phyloP scores from a whole-genome alignment of 441 rosid species.

The Rhodomyrtus psidioides region DNA sequence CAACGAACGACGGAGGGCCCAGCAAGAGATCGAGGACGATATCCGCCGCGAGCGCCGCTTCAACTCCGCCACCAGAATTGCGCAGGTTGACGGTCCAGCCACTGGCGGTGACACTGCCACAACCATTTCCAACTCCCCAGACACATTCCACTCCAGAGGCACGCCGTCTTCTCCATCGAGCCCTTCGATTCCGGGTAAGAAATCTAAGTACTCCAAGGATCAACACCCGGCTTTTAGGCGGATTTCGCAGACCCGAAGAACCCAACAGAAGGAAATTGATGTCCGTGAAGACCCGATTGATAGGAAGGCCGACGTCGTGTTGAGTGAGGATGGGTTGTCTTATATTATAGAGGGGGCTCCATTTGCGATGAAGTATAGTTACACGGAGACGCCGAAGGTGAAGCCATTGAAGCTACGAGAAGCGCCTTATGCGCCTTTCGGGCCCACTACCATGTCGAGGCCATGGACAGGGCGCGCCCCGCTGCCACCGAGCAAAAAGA shows the following conservation, averaged over 20 bases:
- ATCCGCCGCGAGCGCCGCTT: conserved; percentile 65
- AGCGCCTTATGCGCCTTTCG: conserved; percentile 81
- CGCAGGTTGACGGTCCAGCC: conserved; percentile 17
- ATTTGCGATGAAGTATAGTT: conserved; percentile 93
- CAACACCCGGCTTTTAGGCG: conserved; percentile 37
- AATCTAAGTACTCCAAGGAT: conserved; percentile 64
- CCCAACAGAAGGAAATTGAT: conserved; percentile 8
- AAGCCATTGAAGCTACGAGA: conserved; percentile 76
- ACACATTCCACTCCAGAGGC: conserved; percentile 49
- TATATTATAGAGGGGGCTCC: conserved; percentile 84
- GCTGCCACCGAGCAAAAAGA: conserved; percentile 59
- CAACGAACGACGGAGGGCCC: conserved; percentile 53
- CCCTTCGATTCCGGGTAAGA: conserved; percentile 64
- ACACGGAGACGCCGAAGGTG: conserved; percentile 82
- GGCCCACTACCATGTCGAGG: conserved; percentile 68
- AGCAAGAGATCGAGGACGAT: conserved; percentile 64
- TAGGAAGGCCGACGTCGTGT: conserved; percentile 38
- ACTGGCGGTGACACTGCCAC: conserved; percentile 15
- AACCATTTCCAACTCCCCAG: not conserved
- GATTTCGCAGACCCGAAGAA: not conserved
- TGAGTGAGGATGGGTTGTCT: conserved; percentile 65
- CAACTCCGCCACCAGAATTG: conserved; percentile 42
- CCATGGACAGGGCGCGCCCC: conserved; percentile 97
- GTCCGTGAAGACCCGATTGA: conserved; percentile 22
- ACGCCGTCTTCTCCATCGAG: conserved; percentile 67